These are phyloP conservation scores for Trichosanthes truncata DNA, from an alignment of 306 rosid species.

Conservation along the genomic window DNA sequence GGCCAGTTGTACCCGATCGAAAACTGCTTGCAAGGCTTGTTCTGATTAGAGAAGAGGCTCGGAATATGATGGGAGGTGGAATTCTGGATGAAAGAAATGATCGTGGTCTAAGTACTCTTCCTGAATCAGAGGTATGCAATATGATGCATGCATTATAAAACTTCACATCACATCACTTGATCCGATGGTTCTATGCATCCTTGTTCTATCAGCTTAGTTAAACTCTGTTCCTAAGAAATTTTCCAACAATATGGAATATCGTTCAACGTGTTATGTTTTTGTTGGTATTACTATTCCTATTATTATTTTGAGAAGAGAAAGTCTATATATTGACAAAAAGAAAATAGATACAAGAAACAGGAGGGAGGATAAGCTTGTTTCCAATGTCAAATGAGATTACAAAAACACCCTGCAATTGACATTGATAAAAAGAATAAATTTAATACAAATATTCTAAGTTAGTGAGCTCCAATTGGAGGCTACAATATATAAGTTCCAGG, in stretches of 20 bases:
- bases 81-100: constrained; percentile 81
- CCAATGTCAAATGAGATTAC: neutral
- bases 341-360: neutral
- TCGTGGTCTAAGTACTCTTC: constrained; percentile 83
- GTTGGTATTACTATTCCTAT: neutral
- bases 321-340: neutral
- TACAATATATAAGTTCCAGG: neutral
- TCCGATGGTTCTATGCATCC: neutral
- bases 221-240: neutral
- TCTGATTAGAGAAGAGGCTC: constrained; percentile 95
- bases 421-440: neutral
- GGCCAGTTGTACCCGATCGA: constrained; percentile 78
- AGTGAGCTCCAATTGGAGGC: neutral
- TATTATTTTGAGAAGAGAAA: neutral
- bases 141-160: constrained; percentile 4
- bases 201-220: neutral
- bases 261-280: neutral
- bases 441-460: neutral
- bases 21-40: constrained; percentile 94
- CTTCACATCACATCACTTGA: constrained; percentile 1
- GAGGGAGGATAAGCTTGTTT: neutral
- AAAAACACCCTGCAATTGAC: neutral
- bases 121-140: constrained; percentile 70
- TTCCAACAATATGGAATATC: neutral
- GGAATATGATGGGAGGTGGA: constrained; percentile 98